Evolutionary conservation across 805 yeast genomes (phyloP).

Genomic region (Metschnikowia aberdeeniae): DNA sequence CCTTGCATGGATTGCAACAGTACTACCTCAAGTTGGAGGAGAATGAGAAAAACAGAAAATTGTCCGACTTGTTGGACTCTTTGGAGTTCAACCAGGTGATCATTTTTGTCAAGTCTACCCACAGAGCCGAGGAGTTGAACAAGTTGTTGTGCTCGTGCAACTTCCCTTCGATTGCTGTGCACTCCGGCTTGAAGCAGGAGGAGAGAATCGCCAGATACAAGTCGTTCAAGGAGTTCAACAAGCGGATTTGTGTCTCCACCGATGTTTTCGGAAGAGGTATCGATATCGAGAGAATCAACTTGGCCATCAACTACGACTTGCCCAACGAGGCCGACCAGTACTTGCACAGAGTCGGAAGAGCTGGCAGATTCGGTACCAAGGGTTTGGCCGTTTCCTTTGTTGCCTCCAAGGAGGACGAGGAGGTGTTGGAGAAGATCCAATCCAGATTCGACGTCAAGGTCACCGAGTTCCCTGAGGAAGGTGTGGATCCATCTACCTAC

Average conservation of each 20-base stretch:
- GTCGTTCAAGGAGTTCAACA: conserved; percentile 95
- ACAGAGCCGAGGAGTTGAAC: conserved; percentile 89
- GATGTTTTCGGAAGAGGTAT: conserved; percentile 99
- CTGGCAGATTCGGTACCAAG: conserved; percentile 99
- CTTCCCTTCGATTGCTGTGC: conserved; percentile 97
- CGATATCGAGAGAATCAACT: conserved; percentile 96
- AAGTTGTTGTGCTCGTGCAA: conserved; percentile 83
- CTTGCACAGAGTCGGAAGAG: conserved; percentile 99
- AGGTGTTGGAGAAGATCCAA: conserved; percentile 87
- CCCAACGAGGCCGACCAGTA: conserved; percentile 97
- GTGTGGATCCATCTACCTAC: conserved; percentile 95
- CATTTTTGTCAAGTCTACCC: conserved; percentile 87
- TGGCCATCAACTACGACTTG: conserved; percentile 96
- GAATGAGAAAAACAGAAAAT: conserved; percentile 87
- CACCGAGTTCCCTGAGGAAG: conserved; percentile 94
- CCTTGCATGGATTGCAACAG: conserved; percentile 97
- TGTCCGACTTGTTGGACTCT: conserved; percentile 87
- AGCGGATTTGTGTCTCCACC: conserved; percentile 97
- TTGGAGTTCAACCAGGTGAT: conserved; percentile 98
- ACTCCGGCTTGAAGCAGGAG: conserved; percentile 92
- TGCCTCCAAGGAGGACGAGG: conserved; percentile 80
- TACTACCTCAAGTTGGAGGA: conserved; percentile 87
- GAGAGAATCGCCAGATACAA: conserved; percentile 97
- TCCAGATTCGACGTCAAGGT: conserved; percentile 96
- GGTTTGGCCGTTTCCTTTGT: conserved; percentile 95